Base-by-base conservation (phyloP, 352 stramenopile genomes). In the Albugo candida region DNA sequence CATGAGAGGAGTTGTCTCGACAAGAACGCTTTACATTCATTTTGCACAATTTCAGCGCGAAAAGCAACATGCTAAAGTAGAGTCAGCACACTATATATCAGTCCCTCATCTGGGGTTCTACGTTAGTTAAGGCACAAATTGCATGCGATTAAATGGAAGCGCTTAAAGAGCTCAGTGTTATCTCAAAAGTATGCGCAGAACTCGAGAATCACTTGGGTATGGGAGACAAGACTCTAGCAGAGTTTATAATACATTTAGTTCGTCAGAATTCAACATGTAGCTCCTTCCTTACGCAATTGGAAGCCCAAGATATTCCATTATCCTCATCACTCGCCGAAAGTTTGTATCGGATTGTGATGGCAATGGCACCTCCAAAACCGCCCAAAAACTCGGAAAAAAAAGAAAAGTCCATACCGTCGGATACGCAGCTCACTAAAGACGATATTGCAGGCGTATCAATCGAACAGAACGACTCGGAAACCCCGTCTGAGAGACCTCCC, bases 141-240 rank as follows among this genome's bases (percentile, higher is more conserved):
- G 38, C 38, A 43, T 24, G 17, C 17, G 3, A 19, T 43, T 24
- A 43, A 37, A 91, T 92, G 76, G 78, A 92, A 58, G 86, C 84
- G 73, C 71, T 92, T 14, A 71, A 87, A 63, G 75, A 92, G 60
- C 69, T 92, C 45, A 88, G 75, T 51, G 56, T 92, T 49, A 59
- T 92, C 59, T 92, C 75, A 55, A 92, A 92, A 69, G 67, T 92
- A 50, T 89, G 77, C 58, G 77, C 67, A 55, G 74, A 84, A 61
- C 65, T 92, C 48, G 79, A 89, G 56, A 89, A 97, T 62, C 74
- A 92, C 50, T 63, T 98, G 46, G 87, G 88, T 36, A 82, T 98
- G 61, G 89, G 82, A 49, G 95, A 99, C 64, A 93, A 95, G 57
- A 98, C 92, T 34, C 69, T 99, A 45, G 81, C 93, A 11, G 93